Evolutionary conservation across 1,284 basidiomycete species (phyloP).

Genomic region (Cutaneotrichosporon curvatum): DNA sequence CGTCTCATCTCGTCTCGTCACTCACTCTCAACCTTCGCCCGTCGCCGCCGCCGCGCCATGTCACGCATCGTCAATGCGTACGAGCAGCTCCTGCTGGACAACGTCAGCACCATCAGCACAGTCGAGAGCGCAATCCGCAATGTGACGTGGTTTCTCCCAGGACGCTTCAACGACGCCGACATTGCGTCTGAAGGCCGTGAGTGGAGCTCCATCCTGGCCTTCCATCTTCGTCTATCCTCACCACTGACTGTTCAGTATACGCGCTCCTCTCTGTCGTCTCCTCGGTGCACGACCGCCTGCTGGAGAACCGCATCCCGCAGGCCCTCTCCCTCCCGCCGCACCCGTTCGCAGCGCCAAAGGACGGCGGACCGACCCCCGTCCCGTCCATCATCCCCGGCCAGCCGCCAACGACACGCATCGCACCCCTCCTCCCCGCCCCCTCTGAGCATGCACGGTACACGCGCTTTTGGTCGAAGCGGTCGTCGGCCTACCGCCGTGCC

Average conservation of each 20-base stretch:
- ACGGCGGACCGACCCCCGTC: slow-evolving; percentile 2
- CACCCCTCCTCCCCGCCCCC: slow-evolving; percentile 31
- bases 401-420: slow-evolving; percentile 11
- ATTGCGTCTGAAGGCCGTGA: slow-evolving; percentile 81
- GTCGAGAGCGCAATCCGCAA: slow-evolving; percentile 82
- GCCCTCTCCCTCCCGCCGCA: slow-evolving; percentile 57
- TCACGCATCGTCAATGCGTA: slow-evolving; percentile 50
- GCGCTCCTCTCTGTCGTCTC: slow-evolving; percentile 40
- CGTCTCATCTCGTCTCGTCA: background rate
- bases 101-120: slow-evolving; percentile 74
- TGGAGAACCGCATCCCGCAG: slow-evolving; percentile 58
- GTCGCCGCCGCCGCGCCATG: slow-evolving; percentile 5
- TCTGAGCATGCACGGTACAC: slow-evolving; percentile 56
- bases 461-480: slow-evolving; percentile 66
- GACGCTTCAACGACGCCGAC: slow-evolving; percentile 93
- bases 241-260: slow-evolving; percentile 33
- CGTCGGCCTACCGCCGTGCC: slow-evolving; percentile 63
- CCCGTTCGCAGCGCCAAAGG: slow-evolving; percentile 43
- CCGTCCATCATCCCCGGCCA: slow-evolving; percentile 3
- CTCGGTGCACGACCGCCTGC: slow-evolving; percentile 71
- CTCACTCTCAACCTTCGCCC: background rate
- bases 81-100: slow-evolving; percentile 72
- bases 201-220: no score
- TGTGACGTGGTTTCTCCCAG: slow-evolving; percentile 88
- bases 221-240: background rate